These are phyloP conservation scores for Ophiocordyceps robertsii DNA, from an alignment of 2,329 filamentous ascomycete genomes.

Conservation along the genomic window DNA sequence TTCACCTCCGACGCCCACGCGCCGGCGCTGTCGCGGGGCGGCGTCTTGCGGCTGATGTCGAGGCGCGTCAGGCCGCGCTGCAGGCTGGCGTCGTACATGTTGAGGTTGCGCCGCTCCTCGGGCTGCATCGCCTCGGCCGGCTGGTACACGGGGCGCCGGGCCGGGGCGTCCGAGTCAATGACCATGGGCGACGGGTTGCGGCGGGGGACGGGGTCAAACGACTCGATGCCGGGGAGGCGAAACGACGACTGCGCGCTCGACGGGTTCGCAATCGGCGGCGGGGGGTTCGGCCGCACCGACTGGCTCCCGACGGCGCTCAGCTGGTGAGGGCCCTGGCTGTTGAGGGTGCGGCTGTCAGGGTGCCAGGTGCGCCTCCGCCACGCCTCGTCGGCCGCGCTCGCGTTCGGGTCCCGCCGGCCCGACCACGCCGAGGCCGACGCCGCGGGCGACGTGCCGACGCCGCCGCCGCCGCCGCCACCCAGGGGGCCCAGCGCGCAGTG, in stretches of 20 bases:
- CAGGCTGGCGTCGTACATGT: constrained; percentile 51
- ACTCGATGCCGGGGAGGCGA: constrained; percentile 80
- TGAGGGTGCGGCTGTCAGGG: constrained; percentile 56
- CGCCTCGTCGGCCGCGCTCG: constrained; percentile 54
- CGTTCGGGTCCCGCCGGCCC: constrained; percentile 47
- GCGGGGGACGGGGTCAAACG: constrained; percentile 65
- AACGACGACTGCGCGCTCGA: constrained; percentile 43
- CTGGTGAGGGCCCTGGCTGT: constrained; percentile 49
- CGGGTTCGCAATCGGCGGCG: constrained; percentile 31
- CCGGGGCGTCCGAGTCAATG: constrained; percentile 39
- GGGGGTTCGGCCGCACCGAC: constrained; percentile 41
- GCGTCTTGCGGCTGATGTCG: constrained; percentile 43
- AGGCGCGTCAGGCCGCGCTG: constrained; percentile 54
- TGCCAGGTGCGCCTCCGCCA: constrained; percentile 86
- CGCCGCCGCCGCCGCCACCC: constrained; percentile 47
- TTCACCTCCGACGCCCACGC: constrained; percentile 44
- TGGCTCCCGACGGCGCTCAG: constrained; percentile 65
- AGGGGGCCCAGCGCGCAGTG: constrained; percentile 38
- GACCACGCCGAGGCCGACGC: constrained; percentile 42
- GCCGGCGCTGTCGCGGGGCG: constrained; percentile 37
- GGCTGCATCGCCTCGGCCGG: constrained; percentile 15
- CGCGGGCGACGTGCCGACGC: constrained; percentile 53
- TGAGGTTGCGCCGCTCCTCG: constrained; percentile 36
- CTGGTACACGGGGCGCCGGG: constrained; percentile 11
- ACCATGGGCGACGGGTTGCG: constrained; percentile 65